Base-by-base conservation (phyloP, 2,329 filamentous ascomycete genomes). In the Aureobasidium lini region DNA sequence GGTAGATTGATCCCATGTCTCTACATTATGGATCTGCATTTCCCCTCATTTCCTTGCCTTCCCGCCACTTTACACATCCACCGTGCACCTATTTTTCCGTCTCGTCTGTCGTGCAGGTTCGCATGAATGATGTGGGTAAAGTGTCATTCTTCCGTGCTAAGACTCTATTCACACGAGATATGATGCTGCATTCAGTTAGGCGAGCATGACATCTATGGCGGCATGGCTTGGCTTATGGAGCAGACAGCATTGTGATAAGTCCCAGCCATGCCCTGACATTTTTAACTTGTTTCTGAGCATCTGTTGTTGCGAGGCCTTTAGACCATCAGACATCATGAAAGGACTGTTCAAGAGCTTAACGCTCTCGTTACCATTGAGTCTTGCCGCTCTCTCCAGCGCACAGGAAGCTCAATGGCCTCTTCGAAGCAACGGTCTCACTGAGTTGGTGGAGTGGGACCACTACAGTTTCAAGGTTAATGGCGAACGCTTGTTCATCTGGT, bases 401-500 rank as follows among this genome's bases (percentile, higher is more conserved):
- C 43, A 48, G 10, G 52, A 61, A 31, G 34, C 37, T 16, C 60
- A 61, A 50, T 61, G 60, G 60, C 53, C 60, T 3, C 46, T 61
- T 6, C 31, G 32, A 43, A 58, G 47, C 37, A 50, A 61, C 16
- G 60, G 60, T 7, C 28, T 52, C 11, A 81, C 73, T 60, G 66
- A 75, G 6, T 70, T 76, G 28, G 79, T 82, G 1, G 71, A 80
- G 68, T 81, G 79, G 80, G 79, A 82, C 61, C 75, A 80, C 60
- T 81, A 79, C 67, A 81, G 78, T 65, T 77, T 81, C 65, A 74
- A 77, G 23, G 68, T 82, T 57, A 76, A 81, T 57, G 77, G 76
- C 31, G 73, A 81, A 64, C 71, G 79, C 28, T 66, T 81, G 6
- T 81, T 80, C 63, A 71, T 82, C 47, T 81, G 79, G 65, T 76